Percentiles rank a stretch among this genome's conserved stretches.
Evolutionary conservation across 1,284 basidiomycete species (phyloP).

Genomic region (Malassezia japonica): DNA sequence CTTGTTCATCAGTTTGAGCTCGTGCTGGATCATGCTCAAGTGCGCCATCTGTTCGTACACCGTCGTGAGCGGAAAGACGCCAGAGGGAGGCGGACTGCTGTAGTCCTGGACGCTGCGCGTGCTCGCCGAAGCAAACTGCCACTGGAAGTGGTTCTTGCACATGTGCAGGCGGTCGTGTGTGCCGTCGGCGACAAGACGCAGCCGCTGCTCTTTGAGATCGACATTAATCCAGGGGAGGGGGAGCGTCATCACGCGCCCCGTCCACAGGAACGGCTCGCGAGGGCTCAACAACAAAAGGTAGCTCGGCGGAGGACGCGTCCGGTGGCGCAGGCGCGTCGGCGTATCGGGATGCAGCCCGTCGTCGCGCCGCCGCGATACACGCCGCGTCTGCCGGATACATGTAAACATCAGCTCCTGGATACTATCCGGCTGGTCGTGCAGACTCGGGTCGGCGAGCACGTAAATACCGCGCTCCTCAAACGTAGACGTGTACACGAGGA

Average conservation of each 20-base stretch:
- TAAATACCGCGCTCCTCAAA: slow-evolving; percentile 90
- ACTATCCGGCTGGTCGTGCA: slow-evolving; percentile 70
- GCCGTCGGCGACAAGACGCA: slow-evolving; percentile 55
- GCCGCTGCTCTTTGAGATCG: slow-evolving; percentile 37
- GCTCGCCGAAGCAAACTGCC: slow-evolving; percentile 22
- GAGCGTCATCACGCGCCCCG: slow-evolving; percentile 64
- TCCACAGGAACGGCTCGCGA: slow-evolving; percentile 81
- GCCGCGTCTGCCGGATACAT: slow-evolving; percentile 53
- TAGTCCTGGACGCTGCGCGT: neutral
- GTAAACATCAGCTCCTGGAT: slow-evolving; percentile 74
- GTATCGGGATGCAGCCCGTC: neutral
- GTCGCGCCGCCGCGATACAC: neutral
- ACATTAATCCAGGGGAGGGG: slow-evolving; percentile 37
- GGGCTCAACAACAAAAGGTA: slow-evolving; percentile 85
- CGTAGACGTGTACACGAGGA: slow-evolving; percentile 81
- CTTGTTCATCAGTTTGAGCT: slow-evolving; percentile 78
- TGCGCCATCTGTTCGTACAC: slow-evolving; percentile 82
- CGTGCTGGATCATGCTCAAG: slow-evolving; percentile 74
- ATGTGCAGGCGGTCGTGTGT: slow-evolving; percentile 64
- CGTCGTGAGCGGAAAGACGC: slow-evolving; percentile 52
- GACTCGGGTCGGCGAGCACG: slow-evolving; percentile 72
- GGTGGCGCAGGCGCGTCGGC: neutral
- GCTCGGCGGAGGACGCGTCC: slow-evolving; percentile 32
- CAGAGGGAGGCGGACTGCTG: neutral
- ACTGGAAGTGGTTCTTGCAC: slow-evolving; percentile 67